Percentiles rank a stretch among this genome's conserved stretches.
phyloP scores from a whole-genome alignment of 2,329 filamentous ascomycete genomes.

The Ciborinia camelliae region DNA sequence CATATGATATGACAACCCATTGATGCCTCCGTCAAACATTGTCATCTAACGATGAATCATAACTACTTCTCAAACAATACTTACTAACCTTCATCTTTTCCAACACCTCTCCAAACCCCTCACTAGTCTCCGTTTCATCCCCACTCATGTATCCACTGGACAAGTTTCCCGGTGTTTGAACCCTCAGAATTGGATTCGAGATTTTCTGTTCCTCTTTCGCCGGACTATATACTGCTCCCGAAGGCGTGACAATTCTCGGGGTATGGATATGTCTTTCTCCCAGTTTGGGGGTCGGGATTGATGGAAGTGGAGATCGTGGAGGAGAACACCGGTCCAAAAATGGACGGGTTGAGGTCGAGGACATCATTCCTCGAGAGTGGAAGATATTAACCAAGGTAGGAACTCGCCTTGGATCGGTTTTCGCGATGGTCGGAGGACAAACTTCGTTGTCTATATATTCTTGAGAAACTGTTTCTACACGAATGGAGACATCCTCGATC shows the following conservation, averaged over 20 bases:
- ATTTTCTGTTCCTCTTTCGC: background rate
- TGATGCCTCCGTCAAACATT: background rate
- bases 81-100: constrained; percentile 10
- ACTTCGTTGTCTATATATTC: background rate
- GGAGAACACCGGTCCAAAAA: background rate
- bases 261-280: background rate
- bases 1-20: background rate
- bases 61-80: background rate
- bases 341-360: background rate
- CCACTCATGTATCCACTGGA: background rate
- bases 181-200: background rate
- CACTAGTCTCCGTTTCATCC: constrained; percentile 18
- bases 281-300: background rate
- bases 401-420: constrained; percentile 14
- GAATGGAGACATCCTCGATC: background rate
- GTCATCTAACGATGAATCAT: background rate
- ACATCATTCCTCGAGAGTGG: constrained; percentile 27
- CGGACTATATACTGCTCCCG: constrained; percentile 1
- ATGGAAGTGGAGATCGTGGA: background rate
- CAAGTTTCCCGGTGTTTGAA: background rate
- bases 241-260: constrained; percentile 6
- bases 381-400: constrained; percentile 28
- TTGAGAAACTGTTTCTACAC: constrained; percentile 1
- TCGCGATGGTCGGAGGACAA: background rate
- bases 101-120: constrained; percentile 13